phyloP scores from a whole-genome alignment of 495 filamentous ascomycete genomes.

The Hyaloscypha finlandica region DNA sequence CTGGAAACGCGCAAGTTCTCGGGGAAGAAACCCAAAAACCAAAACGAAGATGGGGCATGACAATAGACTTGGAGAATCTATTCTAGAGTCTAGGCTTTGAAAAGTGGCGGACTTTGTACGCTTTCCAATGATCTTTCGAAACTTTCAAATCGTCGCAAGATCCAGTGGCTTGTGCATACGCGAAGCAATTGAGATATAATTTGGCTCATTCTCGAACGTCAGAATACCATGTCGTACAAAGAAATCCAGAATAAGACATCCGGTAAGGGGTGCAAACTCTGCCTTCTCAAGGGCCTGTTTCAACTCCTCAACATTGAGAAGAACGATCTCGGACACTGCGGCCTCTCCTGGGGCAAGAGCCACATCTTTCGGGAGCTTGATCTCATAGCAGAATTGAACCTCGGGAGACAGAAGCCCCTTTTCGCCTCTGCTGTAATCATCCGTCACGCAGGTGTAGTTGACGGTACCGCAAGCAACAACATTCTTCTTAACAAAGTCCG shows the following conservation, averaged over 20 bases:
- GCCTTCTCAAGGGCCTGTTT: conserved; percentile 39
- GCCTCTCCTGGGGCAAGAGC: conserved; percentile 46
- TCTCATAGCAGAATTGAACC: conserved; percentile 50
- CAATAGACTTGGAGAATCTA: no score
- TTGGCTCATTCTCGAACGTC: conserved; percentile 48
- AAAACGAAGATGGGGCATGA: no score
- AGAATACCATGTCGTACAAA: conserved; percentile 55
- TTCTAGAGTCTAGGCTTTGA: no score
- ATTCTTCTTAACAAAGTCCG: conserved; percentile 34
- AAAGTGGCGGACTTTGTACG: no score
- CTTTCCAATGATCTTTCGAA: neutral
- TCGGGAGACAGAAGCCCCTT: conserved; percentile 43
- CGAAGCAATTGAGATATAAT: conserved; percentile 47
- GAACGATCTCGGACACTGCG: conserved; percentile 50
- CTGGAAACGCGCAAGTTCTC: no score
- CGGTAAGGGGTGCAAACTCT: conserved; percentile 55
- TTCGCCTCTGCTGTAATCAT: conserved; percentile 61
- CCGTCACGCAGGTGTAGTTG: conserved; percentile 37
- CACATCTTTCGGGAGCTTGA: conserved; percentile 42
- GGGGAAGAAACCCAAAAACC: no score
- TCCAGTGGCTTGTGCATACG: conserved; percentile 60
- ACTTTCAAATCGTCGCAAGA: conserved; percentile 51
- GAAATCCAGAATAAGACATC: conserved; percentile 50
- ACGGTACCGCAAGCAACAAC: conserved; percentile 38
- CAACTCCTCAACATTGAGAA: conserved; percentile 50